phyloP scores from a whole-genome alignment of 805 yeast genomes.

The Lipomyces spencermartinsiae region DNA sequence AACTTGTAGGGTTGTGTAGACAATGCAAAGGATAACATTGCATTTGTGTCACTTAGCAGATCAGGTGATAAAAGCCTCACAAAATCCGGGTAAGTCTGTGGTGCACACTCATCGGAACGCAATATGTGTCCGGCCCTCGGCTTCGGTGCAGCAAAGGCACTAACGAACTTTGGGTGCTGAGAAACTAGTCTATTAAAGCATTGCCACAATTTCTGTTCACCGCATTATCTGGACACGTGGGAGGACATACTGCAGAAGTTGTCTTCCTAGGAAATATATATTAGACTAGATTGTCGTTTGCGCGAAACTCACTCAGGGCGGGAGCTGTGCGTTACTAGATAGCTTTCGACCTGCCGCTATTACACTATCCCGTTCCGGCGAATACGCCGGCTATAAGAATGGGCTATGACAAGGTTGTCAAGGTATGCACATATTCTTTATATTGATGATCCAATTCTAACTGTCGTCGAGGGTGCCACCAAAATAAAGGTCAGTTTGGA shows the following conservation, averaged over 20 bases:
- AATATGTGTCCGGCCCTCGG: no score
- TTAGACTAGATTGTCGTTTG: not conserved
- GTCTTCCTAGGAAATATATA: not conserved
- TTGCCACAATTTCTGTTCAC: not conserved
- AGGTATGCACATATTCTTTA: constrained; percentile 47
- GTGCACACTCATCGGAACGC: no score
- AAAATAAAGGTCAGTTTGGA: constrained; percentile 58
- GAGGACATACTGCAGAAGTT: not conserved
- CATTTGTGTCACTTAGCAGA: no score
- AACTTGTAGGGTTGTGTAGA: no score
- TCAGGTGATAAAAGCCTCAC: no score
- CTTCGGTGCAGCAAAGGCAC: not conserved
- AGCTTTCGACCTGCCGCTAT: not conserved
- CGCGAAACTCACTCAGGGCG: not conserved
- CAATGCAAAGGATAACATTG: no score
- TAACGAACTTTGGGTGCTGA: not conserved
- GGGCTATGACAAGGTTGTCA: constrained; percentile 66
- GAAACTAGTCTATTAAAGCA: not conserved
- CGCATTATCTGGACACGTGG: not conserved
- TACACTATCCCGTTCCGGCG: constrained; percentile 1
- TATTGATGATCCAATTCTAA: not conserved
- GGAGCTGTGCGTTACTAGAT: not conserved
- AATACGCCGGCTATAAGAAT: constrained; percentile 6
- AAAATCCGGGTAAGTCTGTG: no score
- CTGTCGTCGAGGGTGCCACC: constrained; percentile 61